Evolutionary conservation across 1,284 basidiomycete species (phyloP).

Genomic region (Ceratobasidium sp.): DNA sequence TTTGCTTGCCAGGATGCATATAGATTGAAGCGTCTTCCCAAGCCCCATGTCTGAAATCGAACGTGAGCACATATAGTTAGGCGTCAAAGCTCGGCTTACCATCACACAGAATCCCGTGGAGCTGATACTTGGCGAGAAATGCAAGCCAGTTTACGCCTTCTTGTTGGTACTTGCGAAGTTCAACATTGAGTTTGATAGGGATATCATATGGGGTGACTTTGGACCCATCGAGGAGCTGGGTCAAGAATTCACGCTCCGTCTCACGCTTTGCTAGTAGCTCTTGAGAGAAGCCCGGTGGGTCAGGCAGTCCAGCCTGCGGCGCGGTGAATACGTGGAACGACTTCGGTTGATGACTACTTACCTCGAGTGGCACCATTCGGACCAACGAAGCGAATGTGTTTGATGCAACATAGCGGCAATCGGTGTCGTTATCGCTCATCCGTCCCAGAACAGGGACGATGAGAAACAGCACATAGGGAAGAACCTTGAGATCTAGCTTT

Average conservation of each 20-base stretch:
- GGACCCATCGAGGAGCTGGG: slow-evolving; percentile 91
- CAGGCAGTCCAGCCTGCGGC: slow-evolving; percentile 87
- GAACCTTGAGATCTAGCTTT: slow-evolving; percentile 88
- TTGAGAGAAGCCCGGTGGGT: slow-evolving; percentile 90
- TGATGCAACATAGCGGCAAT: slow-evolving; percentile 90
- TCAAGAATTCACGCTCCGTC: slow-evolving; percentile 89
- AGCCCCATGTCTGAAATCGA: slow-evolving; percentile 87
- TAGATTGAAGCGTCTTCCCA: slow-evolving; percentile 97
- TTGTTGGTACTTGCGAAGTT: slow-evolving; percentile 95
- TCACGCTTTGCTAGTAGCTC: slow-evolving; percentile 89
- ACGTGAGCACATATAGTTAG: slow-evolving; percentile 34
- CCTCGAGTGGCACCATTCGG: slow-evolving; percentile 98
- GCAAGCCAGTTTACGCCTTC: slow-evolving; percentile 99
- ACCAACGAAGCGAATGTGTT: slow-evolving; percentile 98
- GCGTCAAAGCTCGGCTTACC: slow-evolving; percentile 59
- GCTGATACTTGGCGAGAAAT: slow-evolving; percentile 95
- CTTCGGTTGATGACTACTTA: slow-evolving; percentile 48
- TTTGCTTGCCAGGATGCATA: slow-evolving; percentile 95
- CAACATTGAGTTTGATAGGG: slow-evolving; percentile 89
- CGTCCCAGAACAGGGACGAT: slow-evolving; percentile 95
- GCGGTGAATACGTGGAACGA: not conserved
- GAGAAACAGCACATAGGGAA: slow-evolving; percentile 97
- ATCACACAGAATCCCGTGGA: slow-evolving; percentile 98
- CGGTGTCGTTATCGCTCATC: slow-evolving; percentile 95
- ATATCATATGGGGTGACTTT: slow-evolving; percentile 93